Percentiles rank a stretch among this genome's conserved stretches.
Evolutionary conservation across 164 flowering plant genomes (phyloP).

Genomic region (Liquidambar formosana): DNA sequence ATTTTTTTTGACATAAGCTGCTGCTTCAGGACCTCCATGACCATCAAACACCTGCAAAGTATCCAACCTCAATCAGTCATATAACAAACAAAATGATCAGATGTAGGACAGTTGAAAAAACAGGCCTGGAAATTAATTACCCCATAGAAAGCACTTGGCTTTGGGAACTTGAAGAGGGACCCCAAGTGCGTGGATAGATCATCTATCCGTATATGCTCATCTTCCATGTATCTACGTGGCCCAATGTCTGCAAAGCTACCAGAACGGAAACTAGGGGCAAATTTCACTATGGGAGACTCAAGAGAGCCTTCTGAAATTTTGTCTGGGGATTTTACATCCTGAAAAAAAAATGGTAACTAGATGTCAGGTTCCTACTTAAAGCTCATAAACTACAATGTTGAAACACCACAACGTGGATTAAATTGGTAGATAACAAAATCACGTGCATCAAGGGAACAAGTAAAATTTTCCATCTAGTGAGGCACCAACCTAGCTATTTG

Average conservation of each 20-base stretch:
- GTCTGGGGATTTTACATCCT: constrained; percentile 27
- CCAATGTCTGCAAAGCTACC: constrained; percentile 63
- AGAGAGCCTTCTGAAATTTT: constrained; percentile 14
- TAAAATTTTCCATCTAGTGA: neutral
- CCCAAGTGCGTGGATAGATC: constrained; percentile 47
- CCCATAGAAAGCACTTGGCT: constrained; percentile 79
- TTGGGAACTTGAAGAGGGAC: constrained; percentile 34
- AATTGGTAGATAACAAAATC: neutral
- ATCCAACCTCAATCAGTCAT: constrained; percentile 4
- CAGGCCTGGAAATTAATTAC: constrained; percentile 26
- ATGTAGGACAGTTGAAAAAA: neutral
- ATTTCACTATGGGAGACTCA: constrained; percentile 18
- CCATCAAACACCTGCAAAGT: constrained; percentile 83
- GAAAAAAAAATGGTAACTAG: neutral
- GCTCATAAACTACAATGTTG: neutral
- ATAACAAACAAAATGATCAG: neutral
- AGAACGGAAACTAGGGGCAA: constrained; percentile 46
- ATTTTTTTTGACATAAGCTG: constrained; percentile 69
- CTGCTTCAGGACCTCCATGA: constrained; percentile 95
- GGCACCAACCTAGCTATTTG: neutral
- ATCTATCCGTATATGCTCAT: constrained; percentile 57
- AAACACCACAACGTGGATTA: neutral
- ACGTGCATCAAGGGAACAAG: neutral
- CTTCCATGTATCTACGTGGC: constrained; percentile 56
- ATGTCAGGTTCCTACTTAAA: neutral